These are phyloP conservation scores for Hyparrhenia diplandra DNA, from an alignment of 176 grass and related monocot genomes.

Conservation along the genomic window DNA sequence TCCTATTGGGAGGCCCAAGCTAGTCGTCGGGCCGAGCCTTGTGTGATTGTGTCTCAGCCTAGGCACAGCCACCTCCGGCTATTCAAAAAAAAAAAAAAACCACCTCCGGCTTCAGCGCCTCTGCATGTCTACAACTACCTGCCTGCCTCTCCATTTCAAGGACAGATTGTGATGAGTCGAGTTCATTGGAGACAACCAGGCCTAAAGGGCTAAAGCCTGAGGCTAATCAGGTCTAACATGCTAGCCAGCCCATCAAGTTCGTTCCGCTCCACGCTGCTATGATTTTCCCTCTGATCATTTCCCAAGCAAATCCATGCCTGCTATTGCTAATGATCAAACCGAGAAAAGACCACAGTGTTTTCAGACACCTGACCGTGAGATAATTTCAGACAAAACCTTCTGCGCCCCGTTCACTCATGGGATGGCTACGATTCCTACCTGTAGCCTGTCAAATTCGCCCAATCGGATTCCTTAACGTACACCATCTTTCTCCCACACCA, in stretches of 20 bases:
- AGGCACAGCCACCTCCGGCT: no score
- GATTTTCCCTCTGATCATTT: not conserved
- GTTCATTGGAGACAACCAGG: not conserved
- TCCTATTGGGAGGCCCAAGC: not conserved
- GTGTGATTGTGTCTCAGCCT: no score
- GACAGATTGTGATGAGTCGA: not conserved
- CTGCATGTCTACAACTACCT: no score
- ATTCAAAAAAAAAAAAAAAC: no score
- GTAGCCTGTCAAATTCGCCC: conserved; percentile 27
- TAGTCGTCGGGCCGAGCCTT: not conserved
- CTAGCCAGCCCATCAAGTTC: conserved; percentile 14
- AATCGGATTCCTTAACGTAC: conserved; percentile 16
- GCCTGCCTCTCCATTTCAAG: no score
- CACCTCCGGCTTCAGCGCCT: no score
- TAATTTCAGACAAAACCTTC: not conserved
- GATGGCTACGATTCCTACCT: not conserved
- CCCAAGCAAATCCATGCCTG: not conserved
- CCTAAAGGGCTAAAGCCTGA: not conserved
- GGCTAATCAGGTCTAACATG: not conserved
- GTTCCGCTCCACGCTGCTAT: not conserved
- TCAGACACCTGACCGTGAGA: not conserved
- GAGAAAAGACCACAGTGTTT: not conserved
- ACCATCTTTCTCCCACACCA: no score
- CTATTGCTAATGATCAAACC: not conserved
- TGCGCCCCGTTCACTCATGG: not conserved